A percentile compares a stretch with the other conserved stretches of the same genome.
Conservation (phyloP, 1,139 yeast species). For the Wickerhamomyces sp. region DNA sequence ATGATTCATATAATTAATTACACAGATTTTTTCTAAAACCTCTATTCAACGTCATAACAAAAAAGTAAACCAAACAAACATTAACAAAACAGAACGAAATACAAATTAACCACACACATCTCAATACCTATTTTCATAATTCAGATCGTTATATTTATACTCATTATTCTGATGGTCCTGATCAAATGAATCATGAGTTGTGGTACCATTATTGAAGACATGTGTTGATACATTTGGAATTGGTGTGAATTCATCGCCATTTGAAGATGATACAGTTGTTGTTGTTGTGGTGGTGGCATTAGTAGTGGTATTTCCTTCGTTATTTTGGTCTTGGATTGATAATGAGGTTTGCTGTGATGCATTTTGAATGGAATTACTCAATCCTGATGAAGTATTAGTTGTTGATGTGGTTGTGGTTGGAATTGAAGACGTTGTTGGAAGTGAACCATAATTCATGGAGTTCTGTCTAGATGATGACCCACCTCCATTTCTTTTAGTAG, state of each 20-base stretch:
- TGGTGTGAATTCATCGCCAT: too few species aligned
- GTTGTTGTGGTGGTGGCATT: too few species aligned
- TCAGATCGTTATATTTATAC: constrained; percentile 12
- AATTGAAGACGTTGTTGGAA: not conserved
- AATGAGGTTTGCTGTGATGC: too few species aligned
- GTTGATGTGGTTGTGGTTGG: not conserved
- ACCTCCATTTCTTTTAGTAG: constrained; percentile 7
- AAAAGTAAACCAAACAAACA: not conserved
- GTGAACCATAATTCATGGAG: constrained; percentile 4
- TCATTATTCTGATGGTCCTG: not conserved
- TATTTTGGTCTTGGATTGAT: too few species aligned
- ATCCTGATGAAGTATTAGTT: too few species aligned
- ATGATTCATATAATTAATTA: not conserved
- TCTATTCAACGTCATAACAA: not conserved
- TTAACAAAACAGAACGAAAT: not conserved
- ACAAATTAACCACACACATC: not conserved
- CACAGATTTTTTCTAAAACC: not conserved
- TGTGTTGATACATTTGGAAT: too few species aligned
- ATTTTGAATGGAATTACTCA: too few species aligned
- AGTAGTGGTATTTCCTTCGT: too few species aligned
- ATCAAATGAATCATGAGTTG: too few species aligned
- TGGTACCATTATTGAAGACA: too few species aligned
- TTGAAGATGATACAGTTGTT: too few species aligned
- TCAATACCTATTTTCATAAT: constrained; percentile 14
- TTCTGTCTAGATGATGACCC: constrained; percentile 10